Percentiles rank a stretch among this genome's conserved stretches.
phyloP scores from a whole-genome alignment of 2,329 filamentous ascomycete genomes.

The Monilinia aucupariae region DNA sequence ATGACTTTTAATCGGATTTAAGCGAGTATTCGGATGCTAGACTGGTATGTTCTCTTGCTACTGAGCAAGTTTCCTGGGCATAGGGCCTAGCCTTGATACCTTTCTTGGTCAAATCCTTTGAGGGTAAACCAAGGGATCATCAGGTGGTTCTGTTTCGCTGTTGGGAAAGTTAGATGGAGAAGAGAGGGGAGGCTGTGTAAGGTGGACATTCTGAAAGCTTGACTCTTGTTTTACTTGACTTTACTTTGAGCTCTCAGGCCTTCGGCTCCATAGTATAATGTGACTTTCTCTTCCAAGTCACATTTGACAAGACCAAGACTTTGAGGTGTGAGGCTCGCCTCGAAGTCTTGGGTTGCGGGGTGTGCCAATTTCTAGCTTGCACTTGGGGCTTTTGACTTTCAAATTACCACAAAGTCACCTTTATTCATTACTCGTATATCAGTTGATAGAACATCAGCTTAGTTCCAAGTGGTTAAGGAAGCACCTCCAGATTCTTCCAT shows the following conservation, averaged over 20 bases:
- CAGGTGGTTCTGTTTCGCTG: not conserved
- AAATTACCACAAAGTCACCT: too few species aligned
- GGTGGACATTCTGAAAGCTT: not conserved
- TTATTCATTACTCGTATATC: not conserved
- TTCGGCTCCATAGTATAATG: not conserved
- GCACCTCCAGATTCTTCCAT: not conserved
- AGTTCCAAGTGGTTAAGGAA: not conserved
- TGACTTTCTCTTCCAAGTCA: fast-evolving
- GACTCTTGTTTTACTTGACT: not conserved
- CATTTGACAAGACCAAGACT: not conserved
- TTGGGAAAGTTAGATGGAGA: not conserved
- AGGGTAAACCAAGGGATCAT: not conserved
- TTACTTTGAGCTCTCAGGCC: not conserved
- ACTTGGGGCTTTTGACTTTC: not conserved
- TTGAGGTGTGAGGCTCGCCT: not conserved
- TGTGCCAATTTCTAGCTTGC: too few species aligned
- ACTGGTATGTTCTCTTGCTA: not conserved
- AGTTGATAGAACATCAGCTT: not conserved
- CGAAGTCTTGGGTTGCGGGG: not conserved
- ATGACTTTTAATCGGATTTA: fast-evolving
- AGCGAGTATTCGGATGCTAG: too few species aligned
- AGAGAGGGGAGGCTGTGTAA: too few species aligned
- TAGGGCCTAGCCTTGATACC: too few species aligned
- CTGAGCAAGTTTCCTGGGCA: too few species aligned
- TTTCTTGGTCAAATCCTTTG: not conserved